Evolutionary conservation across 768 basidiomycete species (phyloP).

Genomic region (Collybiopsis confluens): DNA sequence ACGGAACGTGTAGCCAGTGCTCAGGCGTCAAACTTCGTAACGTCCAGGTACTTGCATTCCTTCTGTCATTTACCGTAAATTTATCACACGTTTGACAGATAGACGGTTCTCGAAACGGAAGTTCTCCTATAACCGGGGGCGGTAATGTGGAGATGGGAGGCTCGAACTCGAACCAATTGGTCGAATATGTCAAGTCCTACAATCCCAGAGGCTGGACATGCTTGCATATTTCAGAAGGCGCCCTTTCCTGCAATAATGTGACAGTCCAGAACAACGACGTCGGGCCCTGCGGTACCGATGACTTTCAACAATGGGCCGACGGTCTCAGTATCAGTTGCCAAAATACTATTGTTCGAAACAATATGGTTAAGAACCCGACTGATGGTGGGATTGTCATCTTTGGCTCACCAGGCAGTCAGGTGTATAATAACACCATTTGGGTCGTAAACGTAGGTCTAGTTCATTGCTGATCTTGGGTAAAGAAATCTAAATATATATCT

Average conservation of each 20-base stretch:
- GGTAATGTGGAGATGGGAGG: slow-evolving; percentile 89
- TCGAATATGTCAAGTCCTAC: slow-evolving; percentile 73
- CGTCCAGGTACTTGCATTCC: slow-evolving; percentile 48
- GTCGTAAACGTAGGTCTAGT: slow-evolving; percentile 50
- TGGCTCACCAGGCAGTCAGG: slow-evolving; percentile 66
- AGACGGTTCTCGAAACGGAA: slow-evolving; percentile 63
- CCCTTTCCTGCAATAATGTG: slow-evolving; percentile 56
- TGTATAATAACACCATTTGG: slow-evolving; percentile 78
- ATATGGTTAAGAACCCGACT: slow-evolving; percentile 67
- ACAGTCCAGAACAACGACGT: slow-evolving; percentile 80
- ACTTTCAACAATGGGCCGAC: slow-evolving; percentile 75
- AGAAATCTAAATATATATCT: slow-evolving; percentile 1
- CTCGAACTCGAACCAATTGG: slow-evolving; percentile 60
- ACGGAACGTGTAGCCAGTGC: slow-evolving; percentile 60
- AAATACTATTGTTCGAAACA: slow-evolving; percentile 59
- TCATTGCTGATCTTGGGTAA: neutral
- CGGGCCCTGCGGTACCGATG: slow-evolving; percentile 67
- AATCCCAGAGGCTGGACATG: slow-evolving; percentile 84
- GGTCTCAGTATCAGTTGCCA: slow-evolving; percentile 73
- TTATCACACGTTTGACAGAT: slow-evolving; percentile 39
- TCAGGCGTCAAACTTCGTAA: slow-evolving; percentile 61
- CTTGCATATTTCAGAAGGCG: slow-evolving; percentile 71
- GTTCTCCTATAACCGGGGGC: slow-evolving; percentile 51
- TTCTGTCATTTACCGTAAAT: neutral
- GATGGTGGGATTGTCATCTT: slow-evolving; percentile 81